Conservation (phyloP, 2,329 filamentous ascomycete genomes). For the Pseudocercospora fuligena region DNA sequence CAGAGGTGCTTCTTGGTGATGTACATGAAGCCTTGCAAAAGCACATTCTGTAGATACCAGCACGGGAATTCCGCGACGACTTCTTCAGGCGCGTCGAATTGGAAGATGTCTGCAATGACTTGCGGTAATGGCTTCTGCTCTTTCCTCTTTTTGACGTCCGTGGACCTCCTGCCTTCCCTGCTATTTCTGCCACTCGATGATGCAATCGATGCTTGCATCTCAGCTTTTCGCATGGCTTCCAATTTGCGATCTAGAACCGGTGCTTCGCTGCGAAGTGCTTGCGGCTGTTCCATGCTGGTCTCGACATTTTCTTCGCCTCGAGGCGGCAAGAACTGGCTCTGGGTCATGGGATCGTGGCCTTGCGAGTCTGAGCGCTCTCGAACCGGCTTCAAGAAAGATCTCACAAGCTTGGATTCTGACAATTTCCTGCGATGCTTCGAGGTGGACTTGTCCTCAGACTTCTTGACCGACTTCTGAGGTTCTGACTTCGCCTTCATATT, state of each 20-base stretch:
- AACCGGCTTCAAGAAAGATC: slow-evolving; percentile 66
- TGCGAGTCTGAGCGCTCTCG: slow-evolving; percentile 42
- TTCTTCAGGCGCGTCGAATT: slow-evolving; percentile 79
- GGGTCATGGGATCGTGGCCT: slow-evolving; percentile 37
- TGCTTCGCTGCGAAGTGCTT: slow-evolving; percentile 56
- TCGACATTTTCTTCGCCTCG: slow-evolving; percentile 24
- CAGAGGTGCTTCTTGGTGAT: slow-evolving; percentile 91
- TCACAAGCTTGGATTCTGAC: slow-evolving; percentile 68
- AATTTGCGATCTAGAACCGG: slow-evolving; percentile 77
- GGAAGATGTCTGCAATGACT: slow-evolving; percentile 66
- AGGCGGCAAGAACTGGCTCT: slow-evolving; percentile 38
- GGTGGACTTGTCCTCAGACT: slow-evolving; percentile 10
- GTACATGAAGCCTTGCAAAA: slow-evolving; percentile 95
- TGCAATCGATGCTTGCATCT: slow-evolving; percentile 35
- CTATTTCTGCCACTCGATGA: slow-evolving; percentile 30
- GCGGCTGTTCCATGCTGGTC: slow-evolving; percentile 26
- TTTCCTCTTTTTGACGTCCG: slow-evolving; percentile 11
- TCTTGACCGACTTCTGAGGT: slow-evolving; percentile 8
- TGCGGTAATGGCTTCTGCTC: slow-evolving; percentile 25
- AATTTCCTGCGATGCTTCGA: slow-evolving; percentile 58
- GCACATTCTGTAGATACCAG: slow-evolving; percentile 87
- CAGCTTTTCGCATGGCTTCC: slow-evolving; percentile 37
- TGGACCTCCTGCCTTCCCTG: slow-evolving; percentile 28
- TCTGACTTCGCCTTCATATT: slow-evolving; percentile 11
- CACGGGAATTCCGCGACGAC: slow-evolving; percentile 93